Conservation (phyloP, 2,329 filamentous ascomycete genomes). For the Beauveria sp. region DNA sequence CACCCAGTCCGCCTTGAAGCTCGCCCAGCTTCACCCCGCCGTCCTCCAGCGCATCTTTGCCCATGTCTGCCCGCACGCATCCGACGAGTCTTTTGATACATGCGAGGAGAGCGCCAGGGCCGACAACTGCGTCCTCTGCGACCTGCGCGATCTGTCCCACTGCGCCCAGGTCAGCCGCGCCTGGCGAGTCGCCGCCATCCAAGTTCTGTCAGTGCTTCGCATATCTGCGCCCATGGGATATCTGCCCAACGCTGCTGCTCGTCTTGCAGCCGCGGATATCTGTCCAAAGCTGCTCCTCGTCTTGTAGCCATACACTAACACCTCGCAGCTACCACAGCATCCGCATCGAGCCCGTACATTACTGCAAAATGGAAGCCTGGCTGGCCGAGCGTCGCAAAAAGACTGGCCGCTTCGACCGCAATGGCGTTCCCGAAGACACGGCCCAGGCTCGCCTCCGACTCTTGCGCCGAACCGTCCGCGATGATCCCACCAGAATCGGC, state of each 20-base stretch:
- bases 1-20: constrained; percentile 31
- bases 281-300: neutral
- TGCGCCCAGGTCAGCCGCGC: constrained; percentile 65
- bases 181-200: constrained; percentile 54
- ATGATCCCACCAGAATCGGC: constrained; percentile 62
- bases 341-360: constrained; percentile 89
- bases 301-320: neutral
- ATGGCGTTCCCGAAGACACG: constrained; percentile 73
- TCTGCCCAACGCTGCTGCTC: no score
- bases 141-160: constrained; percentile 78
- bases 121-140: constrained; percentile 86
- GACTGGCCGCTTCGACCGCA: constrained; percentile 63
- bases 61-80: constrained; percentile 74
- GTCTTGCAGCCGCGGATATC: neutral
- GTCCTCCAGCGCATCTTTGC: constrained; percentile 72
- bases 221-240: neutral
- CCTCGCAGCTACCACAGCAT: constrained; percentile 70
- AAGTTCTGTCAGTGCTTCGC: constrained; percentile 51
- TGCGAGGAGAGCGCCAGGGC: constrained; percentile 74
- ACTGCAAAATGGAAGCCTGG: constrained; percentile 79
- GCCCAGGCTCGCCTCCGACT: constrained; percentile 68
- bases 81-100: constrained; percentile 69
- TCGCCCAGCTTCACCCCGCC: constrained; percentile 54
- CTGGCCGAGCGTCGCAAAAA: constrained; percentile 73
- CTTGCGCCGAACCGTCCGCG: constrained; percentile 73